Conservation (phyloP, 768 basidiomycete species). For the Suillus ampliporus region DNA sequence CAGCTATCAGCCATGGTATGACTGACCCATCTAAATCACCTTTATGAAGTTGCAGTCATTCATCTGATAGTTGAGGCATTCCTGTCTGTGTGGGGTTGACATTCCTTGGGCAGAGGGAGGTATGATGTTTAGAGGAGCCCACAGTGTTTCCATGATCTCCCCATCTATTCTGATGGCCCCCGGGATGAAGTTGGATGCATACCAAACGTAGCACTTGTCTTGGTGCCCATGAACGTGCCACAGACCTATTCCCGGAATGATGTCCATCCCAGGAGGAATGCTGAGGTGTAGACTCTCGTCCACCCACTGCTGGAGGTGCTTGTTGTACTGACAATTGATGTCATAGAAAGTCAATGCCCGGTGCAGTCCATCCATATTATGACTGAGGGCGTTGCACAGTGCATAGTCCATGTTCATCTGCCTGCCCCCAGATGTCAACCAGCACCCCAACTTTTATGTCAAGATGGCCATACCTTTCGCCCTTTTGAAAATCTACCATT, state of each 20-base stretch:
- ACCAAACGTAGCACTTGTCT: constrained; percentile 24
- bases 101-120: background rate
- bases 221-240: constrained; percentile 35
- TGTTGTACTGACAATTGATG: constrained; percentile 18
- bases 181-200: background rate
- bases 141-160: constrained; percentile 16
- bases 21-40: constrained; percentile 15
- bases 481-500: constrained; percentile 8
- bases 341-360: background rate
- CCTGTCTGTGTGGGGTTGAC: constrained; percentile 3
- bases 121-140: constrained; percentile 2
- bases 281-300: too few relatives aligned
- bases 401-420: constrained; percentile 18
- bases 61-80: constrained; percentile 26
- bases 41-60: constrained; percentile 33
- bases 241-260: constrained; percentile 25
- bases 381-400: background rate
- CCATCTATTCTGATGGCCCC: background rate
- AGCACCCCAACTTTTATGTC: too few relatives aligned
- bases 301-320: background rate
- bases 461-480: constrained; percentile 26
- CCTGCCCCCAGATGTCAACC: constrained; percentile 24
- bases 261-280: background rate
- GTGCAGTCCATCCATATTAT: background rate
- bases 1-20: constrained; percentile 14